Evolutionary conservation across 2,329 filamentous ascomycete genomes (phyloP).

Genomic region (Beauveria rudraprayagi): DNA sequence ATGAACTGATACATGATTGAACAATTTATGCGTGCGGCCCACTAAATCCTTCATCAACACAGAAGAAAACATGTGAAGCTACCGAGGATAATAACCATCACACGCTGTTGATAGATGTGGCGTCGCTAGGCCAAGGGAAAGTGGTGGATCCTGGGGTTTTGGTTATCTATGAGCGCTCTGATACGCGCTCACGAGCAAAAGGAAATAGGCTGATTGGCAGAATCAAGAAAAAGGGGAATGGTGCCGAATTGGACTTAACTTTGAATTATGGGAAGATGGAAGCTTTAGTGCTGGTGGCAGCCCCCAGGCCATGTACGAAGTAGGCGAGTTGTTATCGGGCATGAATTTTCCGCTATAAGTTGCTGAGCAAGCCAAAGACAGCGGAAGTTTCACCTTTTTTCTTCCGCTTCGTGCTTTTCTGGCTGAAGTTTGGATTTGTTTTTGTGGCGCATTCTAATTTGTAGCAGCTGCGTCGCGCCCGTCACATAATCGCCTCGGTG

Average conservation of each 20-base stretch:
- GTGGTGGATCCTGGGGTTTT: constrained; percentile 6
- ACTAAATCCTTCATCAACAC: background rate
- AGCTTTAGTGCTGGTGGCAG: background rate
- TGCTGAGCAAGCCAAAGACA: background rate
- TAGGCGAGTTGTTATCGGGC: background rate
- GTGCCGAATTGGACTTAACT: background rate
- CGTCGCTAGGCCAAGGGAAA: background rate
- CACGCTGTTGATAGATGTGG: background rate
- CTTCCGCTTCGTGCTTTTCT: too few relatives aligned
- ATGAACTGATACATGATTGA: background rate
- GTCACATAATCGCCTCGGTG: background rate
- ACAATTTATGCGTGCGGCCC: background rate
- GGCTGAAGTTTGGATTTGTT: background rate
- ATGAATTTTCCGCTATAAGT: background rate
- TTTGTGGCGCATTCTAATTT: too few relatives aligned
- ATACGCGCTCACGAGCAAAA: background rate
- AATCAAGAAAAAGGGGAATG: background rate
- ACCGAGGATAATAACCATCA: background rate
- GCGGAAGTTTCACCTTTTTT: background rate
- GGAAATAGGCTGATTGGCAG: background rate
- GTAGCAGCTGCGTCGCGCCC: too few relatives aligned
- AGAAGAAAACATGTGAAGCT: background rate
- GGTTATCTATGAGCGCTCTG: constrained; percentile 9
- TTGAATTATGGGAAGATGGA: background rate
- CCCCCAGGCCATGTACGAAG: background rate